Conservation (phyloP, 352 stramenopile species). For the Phytophthora multivora region DNA sequence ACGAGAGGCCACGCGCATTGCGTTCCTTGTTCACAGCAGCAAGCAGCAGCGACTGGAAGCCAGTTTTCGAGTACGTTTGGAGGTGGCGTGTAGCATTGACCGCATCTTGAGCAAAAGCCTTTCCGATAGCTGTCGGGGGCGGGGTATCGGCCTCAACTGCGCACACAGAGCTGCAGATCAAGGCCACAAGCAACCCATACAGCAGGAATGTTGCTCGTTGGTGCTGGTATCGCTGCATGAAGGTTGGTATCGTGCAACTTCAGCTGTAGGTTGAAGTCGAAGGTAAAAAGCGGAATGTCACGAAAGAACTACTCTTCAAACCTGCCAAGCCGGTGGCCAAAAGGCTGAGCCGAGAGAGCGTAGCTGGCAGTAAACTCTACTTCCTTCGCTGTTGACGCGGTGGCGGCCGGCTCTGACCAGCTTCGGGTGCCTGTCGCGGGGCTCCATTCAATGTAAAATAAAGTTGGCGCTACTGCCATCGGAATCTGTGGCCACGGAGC, state of each 20-base stretch:
- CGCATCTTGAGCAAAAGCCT: background rate
- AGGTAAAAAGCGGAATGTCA: conserved; percentile 27
- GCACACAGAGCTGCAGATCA: conserved; percentile 8
- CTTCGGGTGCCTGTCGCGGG: conserved; percentile 6
- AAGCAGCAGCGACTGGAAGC: conserved; percentile 38
- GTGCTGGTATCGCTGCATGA: conserved; percentile 13
- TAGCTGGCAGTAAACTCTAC: background rate
- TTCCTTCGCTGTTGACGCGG: background rate
- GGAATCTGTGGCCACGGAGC: conserved; percentile 13
- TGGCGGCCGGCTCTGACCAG: conserved; percentile 2
- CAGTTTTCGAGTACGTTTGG: conserved; percentile 24
- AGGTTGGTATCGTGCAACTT: conserved; percentile 11
- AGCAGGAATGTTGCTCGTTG: conserved; percentile 11
- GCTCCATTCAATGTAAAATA: conserved; percentile 6
- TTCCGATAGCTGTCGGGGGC: conserved; percentile 1
- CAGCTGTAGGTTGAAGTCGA: conserved; percentile 12
- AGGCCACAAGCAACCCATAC: conserved; percentile 4
- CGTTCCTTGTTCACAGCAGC: conserved; percentile 59
- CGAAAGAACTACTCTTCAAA: conserved; percentile 1
- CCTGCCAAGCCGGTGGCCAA: background rate
- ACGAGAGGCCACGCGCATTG: conserved; percentile 28
- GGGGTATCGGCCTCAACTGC: background rate
- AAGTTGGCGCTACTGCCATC: conserved; percentile 10
- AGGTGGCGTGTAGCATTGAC: conserved; percentile 19
- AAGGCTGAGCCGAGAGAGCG: background rate